A percentile compares a stretch with the other conserved stretches of the same genome.
These are phyloP conservation scores for Mucor mucedo DNA, from an alignment of 371 early-diverging fungal species.

Conservation along the genomic window DNA sequence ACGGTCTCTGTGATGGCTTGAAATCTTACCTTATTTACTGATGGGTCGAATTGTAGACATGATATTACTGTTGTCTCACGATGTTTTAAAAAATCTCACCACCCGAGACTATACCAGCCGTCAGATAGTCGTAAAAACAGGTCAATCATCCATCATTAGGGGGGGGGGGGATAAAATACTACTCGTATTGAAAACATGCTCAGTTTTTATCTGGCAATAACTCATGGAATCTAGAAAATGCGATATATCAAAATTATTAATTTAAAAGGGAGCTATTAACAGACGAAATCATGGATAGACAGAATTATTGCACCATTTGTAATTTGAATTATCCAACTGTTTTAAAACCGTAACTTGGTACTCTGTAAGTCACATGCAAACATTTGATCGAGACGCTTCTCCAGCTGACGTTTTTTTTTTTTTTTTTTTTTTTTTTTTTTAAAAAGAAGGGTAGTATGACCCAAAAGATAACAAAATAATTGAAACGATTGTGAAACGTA, in stretches of 20 bases:
- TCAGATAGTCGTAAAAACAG: slow-evolving; percentile 2
- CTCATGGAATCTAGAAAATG: slow-evolving; percentile 19
- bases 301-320: not conserved
- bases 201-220: slow-evolving; percentile 6
- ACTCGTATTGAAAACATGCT: slow-evolving; percentile 2
- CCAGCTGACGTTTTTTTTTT: slow-evolving; percentile 16
- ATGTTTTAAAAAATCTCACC: too few relatives aligned
- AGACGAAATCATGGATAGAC: too few relatives aligned
- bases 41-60: too few relatives aligned
- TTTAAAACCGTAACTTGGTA: slow-evolving; percentile 13
- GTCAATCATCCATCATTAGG: not conserved
- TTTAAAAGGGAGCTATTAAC: too few relatives aligned
- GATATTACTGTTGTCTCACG: too few relatives aligned
- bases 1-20: too few relatives aligned
- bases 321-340: not conserved
- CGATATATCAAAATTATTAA: slow-evolving; percentile 3
- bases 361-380: slow-evolving; percentile 24
- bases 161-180: slow-evolving; percentile 14
- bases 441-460: not conserved
- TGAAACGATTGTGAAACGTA: slow-evolving; percentile 25
- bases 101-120: not conserved
- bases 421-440: not conserved
- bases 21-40: too few relatives aligned
- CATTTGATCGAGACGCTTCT: slow-evolving; percentile 9
- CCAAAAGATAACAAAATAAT: not conserved